A percentile compares a stretch with the other conserved stretches of the same genome.
phyloP scores from a whole-genome alignment of 495 filamentous ascomycete species.

The Podospora fimiseda region DNA sequence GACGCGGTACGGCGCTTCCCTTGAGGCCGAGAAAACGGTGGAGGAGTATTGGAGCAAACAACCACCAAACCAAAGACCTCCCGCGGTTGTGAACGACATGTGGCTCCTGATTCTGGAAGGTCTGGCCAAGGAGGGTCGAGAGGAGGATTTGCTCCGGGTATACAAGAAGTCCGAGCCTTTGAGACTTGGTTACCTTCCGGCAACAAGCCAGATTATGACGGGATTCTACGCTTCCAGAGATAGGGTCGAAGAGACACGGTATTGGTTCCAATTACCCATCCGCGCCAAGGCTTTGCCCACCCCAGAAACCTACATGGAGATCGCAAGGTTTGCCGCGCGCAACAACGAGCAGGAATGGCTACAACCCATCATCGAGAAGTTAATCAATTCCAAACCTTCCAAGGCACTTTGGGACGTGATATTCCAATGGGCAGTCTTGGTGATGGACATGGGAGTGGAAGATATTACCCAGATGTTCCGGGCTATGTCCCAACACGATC shows the following conservation, averaged over 20 bases:
- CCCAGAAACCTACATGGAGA: constrained; percentile 39
- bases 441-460: constrained; percentile 60
- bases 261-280: constrained; percentile 60
- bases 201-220: constrained; percentile 45
- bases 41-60: constrained; percentile 32
- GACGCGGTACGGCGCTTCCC: constrained; percentile 51
- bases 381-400: constrained; percentile 42
- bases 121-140: constrained; percentile 57
- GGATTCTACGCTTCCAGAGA: constrained; percentile 45
- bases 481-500: constrained; percentile 45
- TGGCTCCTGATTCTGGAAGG: constrained; percentile 60
- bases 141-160: constrained; percentile 44
- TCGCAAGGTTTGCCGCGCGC: constrained; percentile 44
- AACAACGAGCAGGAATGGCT: constrained; percentile 59
- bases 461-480: constrained; percentile 63
- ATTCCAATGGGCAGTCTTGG: constrained; percentile 68
- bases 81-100: constrained; percentile 30
- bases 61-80: constrained; percentile 18
- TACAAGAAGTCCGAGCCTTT: constrained; percentile 26
- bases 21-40: constrained; percentile 50
- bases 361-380: constrained; percentile 51
- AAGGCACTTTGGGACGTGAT: constrained; percentile 61
- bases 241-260: constrained; percentile 48
- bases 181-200: constrained; percentile 28
- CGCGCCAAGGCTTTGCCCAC: constrained; percentile 34